phyloP scores from a whole-genome alignment of 371 early-diverging fungal genomes.

The Cokeromyces recurvatus region DNA sequence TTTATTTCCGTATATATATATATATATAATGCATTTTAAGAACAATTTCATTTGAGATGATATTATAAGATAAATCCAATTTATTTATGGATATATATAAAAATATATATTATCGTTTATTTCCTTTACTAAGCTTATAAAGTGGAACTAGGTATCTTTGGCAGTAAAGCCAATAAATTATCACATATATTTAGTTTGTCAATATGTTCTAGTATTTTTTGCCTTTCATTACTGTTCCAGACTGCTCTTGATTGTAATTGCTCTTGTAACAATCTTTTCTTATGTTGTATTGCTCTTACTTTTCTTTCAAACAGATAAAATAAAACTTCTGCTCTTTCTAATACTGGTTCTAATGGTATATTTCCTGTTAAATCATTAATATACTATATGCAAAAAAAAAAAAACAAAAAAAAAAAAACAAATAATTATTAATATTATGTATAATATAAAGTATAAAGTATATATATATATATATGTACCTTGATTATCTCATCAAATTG shows the following conservation, averaged over 20 bases:
- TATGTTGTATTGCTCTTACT: constrained; percentile 49
- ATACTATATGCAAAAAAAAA: constrained; percentile 51
- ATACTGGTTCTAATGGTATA: constrained; percentile 70
- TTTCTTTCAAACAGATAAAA: constrained; percentile 69
- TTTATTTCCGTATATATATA: no score
- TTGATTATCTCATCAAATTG: constrained; percentile 90
- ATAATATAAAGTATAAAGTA: background rate
- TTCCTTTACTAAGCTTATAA: no score
- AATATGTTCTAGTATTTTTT: constrained; percentile 20
- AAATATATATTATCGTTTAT: no score
- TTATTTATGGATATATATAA: no score
- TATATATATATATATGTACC: constrained; percentile 28
- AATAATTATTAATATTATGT: background rate
- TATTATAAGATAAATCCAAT: no score
- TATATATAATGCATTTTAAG: no score
- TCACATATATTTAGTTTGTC: constrained; percentile 22
- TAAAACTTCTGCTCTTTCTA: constrained; percentile 76
- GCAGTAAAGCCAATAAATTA: no score
- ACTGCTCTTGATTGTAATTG: constrained; percentile 28
- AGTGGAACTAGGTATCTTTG: no score
- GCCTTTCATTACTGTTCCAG: constrained; percentile 34
- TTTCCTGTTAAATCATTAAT: constrained; percentile 81
- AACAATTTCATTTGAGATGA: no score
- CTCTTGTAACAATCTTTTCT: constrained; percentile 23
- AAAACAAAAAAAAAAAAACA: background rate